A percentile compares a stretch with the other conserved stretches of the same genome.
phyloP scores from a whole-genome alignment of 2,329 filamentous ascomycete genomes.

The Fusarium sambucinum region DNA sequence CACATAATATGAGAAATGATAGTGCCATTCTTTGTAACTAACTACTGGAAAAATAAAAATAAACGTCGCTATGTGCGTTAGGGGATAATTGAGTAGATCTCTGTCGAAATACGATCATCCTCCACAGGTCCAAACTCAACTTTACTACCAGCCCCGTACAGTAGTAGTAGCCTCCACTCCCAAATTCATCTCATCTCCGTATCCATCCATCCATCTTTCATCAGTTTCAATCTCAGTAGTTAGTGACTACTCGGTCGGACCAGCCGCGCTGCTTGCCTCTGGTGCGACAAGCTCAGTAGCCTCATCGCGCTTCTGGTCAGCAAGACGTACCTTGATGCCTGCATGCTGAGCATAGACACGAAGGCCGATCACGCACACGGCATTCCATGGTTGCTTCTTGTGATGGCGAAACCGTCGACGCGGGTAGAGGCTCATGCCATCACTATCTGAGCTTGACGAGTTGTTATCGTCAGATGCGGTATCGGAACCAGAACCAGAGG shows the following conservation, averaged over 20 bases:
- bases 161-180: neutral
- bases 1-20: neutral
- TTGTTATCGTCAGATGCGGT: conserved; percentile 39
- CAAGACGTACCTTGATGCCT: conserved; percentile 52
- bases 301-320: conserved; percentile 50
- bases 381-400: conserved; percentile 54
- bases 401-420: neutral
- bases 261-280: conserved; percentile 24
- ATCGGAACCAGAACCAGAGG: conserved; percentile 37
- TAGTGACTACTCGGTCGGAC: neutral
- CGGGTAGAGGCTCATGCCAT: conserved; percentile 5
- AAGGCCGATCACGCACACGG: conserved; percentile 57
- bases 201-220: neutral
- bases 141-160: conserved; percentile 3
- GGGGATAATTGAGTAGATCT: neutral
- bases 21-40: conserved; percentile 3
- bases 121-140: neutral
- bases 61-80: neutral
- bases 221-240: neutral
- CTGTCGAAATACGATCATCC: neutral
- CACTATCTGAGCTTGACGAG: conserved; percentile 43
- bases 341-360: conserved; percentile 55
- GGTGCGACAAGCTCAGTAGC: conserved; percentile 37
- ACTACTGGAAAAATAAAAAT: neutral
- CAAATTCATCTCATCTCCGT: neutral